Percentiles rank a stretch among this genome's conserved stretches.
Evolutionary conservation across 495 filamentous ascomycete genomes (phyloP).

Genomic region (Hypoxylon subgilvum): DNA sequence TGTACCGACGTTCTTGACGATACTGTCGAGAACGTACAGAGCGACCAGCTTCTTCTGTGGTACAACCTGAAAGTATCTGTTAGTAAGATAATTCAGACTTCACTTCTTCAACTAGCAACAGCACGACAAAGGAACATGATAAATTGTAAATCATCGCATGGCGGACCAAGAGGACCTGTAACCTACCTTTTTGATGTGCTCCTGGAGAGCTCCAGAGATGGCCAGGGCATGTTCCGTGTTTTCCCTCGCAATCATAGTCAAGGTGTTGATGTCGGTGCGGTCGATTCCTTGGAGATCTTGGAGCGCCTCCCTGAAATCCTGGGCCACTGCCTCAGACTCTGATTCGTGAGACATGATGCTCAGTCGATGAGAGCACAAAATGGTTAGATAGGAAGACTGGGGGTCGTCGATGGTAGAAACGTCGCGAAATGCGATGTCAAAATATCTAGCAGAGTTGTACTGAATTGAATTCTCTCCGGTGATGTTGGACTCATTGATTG

Average conservation of each 20-base stretch:
- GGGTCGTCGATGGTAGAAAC: constrained; percentile 3
- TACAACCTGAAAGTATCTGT: constrained; percentile 66
- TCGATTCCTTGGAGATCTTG: constrained; percentile 89
- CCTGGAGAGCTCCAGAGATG: constrained; percentile 85
- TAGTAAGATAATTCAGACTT: constrained; percentile 8
- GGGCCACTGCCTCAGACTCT: constrained; percentile 85
- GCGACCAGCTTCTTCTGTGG: constrained; percentile 87
- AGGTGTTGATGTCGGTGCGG: constrained; percentile 88
- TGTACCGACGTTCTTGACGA: constrained; percentile 98
- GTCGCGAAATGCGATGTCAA: constrained; percentile 9
- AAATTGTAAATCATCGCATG: neutral
- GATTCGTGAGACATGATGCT: constrained; percentile 70
- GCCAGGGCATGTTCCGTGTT: constrained; percentile 92
- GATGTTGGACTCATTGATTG: constrained; percentile 9
- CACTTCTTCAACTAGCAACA: neutral
- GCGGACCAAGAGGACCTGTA: constrained; percentile 3
- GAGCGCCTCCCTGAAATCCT: constrained; percentile 92
- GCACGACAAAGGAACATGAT: constrained; percentile 7
- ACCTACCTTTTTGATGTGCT: constrained; percentile 92
- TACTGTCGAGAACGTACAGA: constrained; percentile 96
- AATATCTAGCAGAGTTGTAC: neutral
- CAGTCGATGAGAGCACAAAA: constrained; percentile 23
- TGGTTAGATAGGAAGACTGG: constrained; percentile 9
- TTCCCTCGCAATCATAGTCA: constrained; percentile 95
- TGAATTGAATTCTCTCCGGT: constrained; percentile 6